A percentile compares a stretch with the other conserved stretches of the same genome.
Conservation (phyloP, 164 flowering plant species). For the Stephania cephalantha region DNA sequence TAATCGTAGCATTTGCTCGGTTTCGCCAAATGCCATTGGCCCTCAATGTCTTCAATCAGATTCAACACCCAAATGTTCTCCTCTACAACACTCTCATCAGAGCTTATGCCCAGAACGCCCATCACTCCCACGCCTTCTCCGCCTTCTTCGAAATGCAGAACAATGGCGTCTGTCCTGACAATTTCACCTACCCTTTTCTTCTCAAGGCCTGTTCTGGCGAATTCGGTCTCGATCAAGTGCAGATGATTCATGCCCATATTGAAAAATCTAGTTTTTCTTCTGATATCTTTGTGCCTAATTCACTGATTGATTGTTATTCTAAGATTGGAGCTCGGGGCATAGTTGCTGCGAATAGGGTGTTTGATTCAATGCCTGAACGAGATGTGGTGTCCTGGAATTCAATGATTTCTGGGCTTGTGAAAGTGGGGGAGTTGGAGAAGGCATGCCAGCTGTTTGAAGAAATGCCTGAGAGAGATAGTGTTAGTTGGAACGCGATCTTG, state of each 20-base stretch:
- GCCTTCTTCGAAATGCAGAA: constrained; percentile 46
- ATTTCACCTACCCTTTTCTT: constrained; percentile 67
- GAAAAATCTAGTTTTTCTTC: constrained; percentile 49
- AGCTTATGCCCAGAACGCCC: constrained; percentile 44
- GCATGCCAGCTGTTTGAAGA: constrained; percentile 65
- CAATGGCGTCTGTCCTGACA: constrained; percentile 46
- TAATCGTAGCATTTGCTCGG: constrained; percentile 52
- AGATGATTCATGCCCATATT: constrained; percentile 59
- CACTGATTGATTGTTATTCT: constrained; percentile 58
- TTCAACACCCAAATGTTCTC: constrained; percentile 41
- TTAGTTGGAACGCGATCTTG: constrained; percentile 78
- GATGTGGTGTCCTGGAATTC: constrained; percentile 77
- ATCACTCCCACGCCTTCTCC: constrained; percentile 38
- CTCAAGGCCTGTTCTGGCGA: constrained; percentile 50
- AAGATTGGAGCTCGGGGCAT: constrained; percentile 55
- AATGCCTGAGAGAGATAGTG: constrained; percentile 69
- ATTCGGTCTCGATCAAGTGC: constrained; percentile 28
- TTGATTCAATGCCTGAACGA: constrained; percentile 42
- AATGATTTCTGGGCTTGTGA: constrained; percentile 54
- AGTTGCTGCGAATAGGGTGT: constrained; percentile 43
- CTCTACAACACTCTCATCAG: constrained; percentile 63
- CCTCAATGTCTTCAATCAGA: constrained; percentile 37
- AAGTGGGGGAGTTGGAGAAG: constrained; percentile 37
- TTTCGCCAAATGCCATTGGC: constrained; percentile 52
- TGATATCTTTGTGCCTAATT: constrained; percentile 68